Percentiles rank a stretch among this genome's conserved stretches.
phyloP scores from a whole-genome alignment of 2,329 filamentous ascomycete genomes.

The Hypoxylon sp. region DNA sequence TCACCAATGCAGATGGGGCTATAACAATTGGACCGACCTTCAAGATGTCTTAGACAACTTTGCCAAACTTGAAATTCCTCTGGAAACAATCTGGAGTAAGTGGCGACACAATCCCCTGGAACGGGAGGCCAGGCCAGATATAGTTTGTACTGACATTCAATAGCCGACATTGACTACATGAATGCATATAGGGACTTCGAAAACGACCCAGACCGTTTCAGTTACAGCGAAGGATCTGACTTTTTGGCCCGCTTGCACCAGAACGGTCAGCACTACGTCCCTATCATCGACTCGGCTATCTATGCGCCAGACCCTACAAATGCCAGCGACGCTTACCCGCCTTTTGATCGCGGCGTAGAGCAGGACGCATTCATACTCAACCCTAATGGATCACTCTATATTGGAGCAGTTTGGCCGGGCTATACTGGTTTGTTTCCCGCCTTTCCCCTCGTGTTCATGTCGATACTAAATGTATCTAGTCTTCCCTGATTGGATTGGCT shows the following conservation, averaged over 20 bases:
- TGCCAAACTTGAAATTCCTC: conserved; percentile 71
- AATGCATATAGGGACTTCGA: conserved; percentile 71
- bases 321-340: conserved; percentile 70
- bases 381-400: conserved; percentile 67
- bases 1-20: conserved; percentile 88
- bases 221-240: conserved; percentile 68
- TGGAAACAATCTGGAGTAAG: conserved; percentile 77
- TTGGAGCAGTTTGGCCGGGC: conserved; percentile 80
- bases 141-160: conserved; percentile 58
- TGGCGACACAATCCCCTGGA: conserved; percentile 9
- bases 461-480: conserved; percentile 53
- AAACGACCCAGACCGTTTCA: conserved; percentile 68
- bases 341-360: conserved; percentile 72
- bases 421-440: conserved; percentile 59
- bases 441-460: neutral
- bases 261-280: conserved; percentile 75
- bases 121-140: conserved; percentile 47
- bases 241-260: conserved; percentile 72
- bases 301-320: conserved; percentile 81
- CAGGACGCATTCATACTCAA: conserved; percentile 68
- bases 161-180: conserved; percentile 80
- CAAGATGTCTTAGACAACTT: conserved; percentile 77
- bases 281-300: conserved; percentile 79
- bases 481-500: conserved; percentile 78
- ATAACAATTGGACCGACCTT: conserved; percentile 77